These are phyloP conservation scores for Copromyces sp. DNA, from an alignment of 495 filamentous ascomycete species.

Conservation along the genomic window DNA sequence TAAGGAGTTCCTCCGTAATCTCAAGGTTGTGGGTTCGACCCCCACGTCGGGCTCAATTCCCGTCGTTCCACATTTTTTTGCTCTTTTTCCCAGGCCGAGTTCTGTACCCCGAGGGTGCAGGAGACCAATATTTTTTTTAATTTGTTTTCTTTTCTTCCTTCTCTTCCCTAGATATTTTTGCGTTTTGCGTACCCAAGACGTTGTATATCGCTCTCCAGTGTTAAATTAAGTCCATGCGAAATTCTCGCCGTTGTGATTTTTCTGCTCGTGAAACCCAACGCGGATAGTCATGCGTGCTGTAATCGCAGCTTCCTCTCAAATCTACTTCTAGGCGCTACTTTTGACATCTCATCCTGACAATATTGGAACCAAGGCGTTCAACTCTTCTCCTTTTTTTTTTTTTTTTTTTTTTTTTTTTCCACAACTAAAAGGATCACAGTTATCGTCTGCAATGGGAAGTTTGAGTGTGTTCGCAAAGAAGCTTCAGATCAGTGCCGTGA, in stretches of 20 bases:
- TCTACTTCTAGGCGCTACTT: too few species aligned
- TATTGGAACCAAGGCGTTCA: too few species aligned
- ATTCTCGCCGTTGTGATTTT: background rate
- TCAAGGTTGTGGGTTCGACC: background rate
- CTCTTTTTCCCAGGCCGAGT: background rate
- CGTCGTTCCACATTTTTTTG: background rate
- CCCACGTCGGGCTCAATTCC: background rate
- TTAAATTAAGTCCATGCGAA: too few species aligned
- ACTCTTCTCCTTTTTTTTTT: too few species aligned
- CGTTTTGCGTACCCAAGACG: too few species aligned
- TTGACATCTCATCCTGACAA: too few species aligned
- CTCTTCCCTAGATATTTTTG: too few species aligned
- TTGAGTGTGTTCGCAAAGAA: background rate
- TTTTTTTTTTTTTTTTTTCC: too few species aligned
- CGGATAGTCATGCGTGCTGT: too few species aligned
- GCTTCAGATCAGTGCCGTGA: background rate
- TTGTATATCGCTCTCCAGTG: too few species aligned
- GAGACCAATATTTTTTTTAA: background rate
- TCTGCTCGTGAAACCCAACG: background rate
- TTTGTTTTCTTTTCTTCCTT: too few species aligned
- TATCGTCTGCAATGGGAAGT: background rate
- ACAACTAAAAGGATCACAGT: background rate
- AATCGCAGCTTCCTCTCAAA: too few species aligned
- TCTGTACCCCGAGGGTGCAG: background rate
- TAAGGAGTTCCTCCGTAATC: slow-evolving; percentile 26